phyloP scores from a whole-genome alignment of 768 basidiomycete genomes.

The Leccinum broughii region DNA sequence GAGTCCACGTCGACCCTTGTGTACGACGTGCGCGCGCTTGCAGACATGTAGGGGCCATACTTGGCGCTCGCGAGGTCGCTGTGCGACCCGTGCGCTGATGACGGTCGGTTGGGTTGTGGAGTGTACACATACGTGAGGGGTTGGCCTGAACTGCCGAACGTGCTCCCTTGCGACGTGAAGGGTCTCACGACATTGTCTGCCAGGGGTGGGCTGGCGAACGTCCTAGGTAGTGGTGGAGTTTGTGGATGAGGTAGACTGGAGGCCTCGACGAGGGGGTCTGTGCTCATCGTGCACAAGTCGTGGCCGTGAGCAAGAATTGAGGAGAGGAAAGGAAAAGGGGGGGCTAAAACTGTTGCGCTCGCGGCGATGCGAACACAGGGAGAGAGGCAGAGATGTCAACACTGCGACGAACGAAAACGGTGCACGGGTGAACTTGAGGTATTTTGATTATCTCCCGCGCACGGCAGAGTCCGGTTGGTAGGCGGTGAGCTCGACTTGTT shows the following conservation, averaged over 20 bases:
- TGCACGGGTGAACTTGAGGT: not conserved
- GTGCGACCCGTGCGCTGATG: constrained; percentile 15
- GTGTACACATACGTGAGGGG: constrained; percentile 11
- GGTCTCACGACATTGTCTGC: constrained; percentile 31
- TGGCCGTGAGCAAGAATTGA: not conserved
- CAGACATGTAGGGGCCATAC: constrained; percentile 33
- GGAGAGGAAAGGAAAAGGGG: not conserved
- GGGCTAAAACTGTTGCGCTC: not conserved
- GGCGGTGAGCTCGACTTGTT: not conserved
- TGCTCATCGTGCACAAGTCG: not conserved
- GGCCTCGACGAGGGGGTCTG: not conserved
- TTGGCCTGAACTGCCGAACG: constrained; percentile 11
- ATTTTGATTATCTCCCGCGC: not conserved
- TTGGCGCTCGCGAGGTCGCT: constrained; percentile 4
- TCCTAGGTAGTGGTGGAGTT: constrained; percentile 8
- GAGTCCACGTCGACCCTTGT: constrained; percentile 49
- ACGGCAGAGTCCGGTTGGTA: not conserved
- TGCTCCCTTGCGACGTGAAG: constrained; percentile 29
- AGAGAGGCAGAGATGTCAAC: not conserved
- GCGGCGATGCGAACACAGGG: not conserved
- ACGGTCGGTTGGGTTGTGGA: constrained; percentile 20
- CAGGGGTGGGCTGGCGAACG: constrained; percentile 21
- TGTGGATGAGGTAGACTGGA: not conserved
- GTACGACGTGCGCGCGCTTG: constrained; percentile 53
- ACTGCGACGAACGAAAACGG: not conserved